Percentiles rank a stretch among this genome's conserved stretches.
Conservation (phyloP, 2,329 filamentous ascomycete genomes). For the Trichoderma koningii region DNA sequence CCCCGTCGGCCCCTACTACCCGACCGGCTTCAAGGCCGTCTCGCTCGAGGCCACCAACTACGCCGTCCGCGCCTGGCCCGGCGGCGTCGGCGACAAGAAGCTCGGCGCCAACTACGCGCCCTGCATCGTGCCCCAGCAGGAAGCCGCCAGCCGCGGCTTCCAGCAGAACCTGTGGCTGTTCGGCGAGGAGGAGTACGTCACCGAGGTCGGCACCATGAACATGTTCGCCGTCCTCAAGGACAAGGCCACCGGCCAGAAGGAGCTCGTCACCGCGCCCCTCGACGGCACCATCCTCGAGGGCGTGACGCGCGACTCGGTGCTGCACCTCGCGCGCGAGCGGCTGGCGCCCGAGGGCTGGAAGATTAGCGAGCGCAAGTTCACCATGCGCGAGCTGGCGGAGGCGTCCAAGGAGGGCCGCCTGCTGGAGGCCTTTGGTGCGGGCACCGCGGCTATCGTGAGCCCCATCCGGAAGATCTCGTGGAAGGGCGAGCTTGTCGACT, state of each 20-base stretch:
- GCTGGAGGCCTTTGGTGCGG: constrained; percentile 89
- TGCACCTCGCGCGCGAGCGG: constrained; percentile 81
- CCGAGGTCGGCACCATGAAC: constrained; percentile 99
- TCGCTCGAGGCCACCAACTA: constrained; percentile 95
- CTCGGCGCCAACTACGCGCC: constrained; percentile 99
- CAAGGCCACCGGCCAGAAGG: constrained; percentile 85
- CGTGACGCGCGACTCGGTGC: constrained; percentile 87
- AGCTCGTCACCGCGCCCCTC: constrained; percentile 90
- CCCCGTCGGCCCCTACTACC: constrained; percentile 96
- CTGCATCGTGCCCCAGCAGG: constrained; percentile 92
- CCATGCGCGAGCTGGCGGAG: constrained; percentile 81
- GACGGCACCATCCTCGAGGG: constrained; percentile 97
- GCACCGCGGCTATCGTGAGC: constrained; percentile 91
- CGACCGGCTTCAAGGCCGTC: constrained; percentile 96
- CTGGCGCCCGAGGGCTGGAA: constrained; percentile 85
- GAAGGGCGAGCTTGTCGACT: constrained; percentile 78
- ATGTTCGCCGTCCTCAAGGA: constrained; percentile 86
- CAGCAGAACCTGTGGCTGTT: constrained; percentile 99
- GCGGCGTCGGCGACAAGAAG: constrained; percentile 97
- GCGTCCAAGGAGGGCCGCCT: constrained; percentile 82
- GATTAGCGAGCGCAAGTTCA: constrained; percentile 85
- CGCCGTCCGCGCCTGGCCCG: constrained; percentile 95
- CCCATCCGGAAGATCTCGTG: constrained; percentile 89
- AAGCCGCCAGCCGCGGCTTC: constrained; percentile 87
- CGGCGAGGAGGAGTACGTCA: constrained; percentile 91